Evolutionary conservation across 768 basidiomycete species (phyloP).

Genomic region (Auricularia cornea): DNA sequence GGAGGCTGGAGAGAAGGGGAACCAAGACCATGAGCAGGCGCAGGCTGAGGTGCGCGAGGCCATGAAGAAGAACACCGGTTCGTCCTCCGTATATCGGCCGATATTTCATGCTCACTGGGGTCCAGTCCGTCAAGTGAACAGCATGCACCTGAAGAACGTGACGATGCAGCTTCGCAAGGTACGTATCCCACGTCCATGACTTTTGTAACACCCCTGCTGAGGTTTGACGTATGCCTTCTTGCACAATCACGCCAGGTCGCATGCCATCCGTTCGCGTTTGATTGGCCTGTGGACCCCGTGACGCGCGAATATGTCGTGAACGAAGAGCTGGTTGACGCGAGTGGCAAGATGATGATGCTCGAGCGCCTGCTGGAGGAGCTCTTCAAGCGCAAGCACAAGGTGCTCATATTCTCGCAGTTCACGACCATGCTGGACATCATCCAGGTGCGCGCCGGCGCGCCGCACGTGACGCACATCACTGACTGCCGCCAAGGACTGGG

Average conservation of each 20-base stretch:
- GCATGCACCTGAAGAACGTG: constrained; percentile 87
- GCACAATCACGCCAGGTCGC: not conserved
- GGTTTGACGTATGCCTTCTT: no score
- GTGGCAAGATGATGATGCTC: constrained; percentile 96
- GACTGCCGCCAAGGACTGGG: constrained; percentile 63
- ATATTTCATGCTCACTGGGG: not conserved
- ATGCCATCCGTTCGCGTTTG: constrained; percentile 86
- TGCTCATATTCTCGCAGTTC: constrained; percentile 87
- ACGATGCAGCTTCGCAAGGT: constrained; percentile 98
- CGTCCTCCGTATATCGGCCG: constrained; percentile 16
- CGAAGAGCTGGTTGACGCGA: constrained; percentile 73
- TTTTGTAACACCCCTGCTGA: not conserved
- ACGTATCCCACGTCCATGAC: constrained; percentile 26
- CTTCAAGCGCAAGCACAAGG: constrained; percentile 74
- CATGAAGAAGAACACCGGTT: constrained; percentile 53
- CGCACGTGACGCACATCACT: not conserved
- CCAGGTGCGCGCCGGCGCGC: constrained; percentile 41
- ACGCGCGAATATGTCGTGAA: constrained; percentile 60
- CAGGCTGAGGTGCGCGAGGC: constrained; percentile 41
- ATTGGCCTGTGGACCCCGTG: constrained; percentile 62
- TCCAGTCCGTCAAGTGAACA: constrained; percentile 76
- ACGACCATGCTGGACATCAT: constrained; percentile 95
- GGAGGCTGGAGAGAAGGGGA: constrained; percentile 38
- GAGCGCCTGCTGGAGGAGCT: constrained; percentile 80
- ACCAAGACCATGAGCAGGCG: constrained; percentile 25